A percentile compares a stretch with the other conserved stretches of the same genome.
Conservation (phyloP, 345 rosid genomes). For the Salix suchowensis region DNA sequence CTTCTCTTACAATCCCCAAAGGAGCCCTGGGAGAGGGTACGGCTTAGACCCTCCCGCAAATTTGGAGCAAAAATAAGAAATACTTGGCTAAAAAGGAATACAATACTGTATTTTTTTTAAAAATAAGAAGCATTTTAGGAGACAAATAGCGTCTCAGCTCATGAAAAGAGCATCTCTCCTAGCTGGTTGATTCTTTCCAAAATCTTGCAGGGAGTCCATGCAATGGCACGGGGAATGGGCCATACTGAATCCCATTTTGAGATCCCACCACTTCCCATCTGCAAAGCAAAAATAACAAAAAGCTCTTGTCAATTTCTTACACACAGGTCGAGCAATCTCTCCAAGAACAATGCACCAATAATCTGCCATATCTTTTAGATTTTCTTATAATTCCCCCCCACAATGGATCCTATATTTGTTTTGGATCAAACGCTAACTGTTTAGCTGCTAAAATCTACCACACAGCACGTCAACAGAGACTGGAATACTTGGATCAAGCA, state of each 20-base stretch:
- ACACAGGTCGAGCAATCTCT: background rate
- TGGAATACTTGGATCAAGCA: background rate
- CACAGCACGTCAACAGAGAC: no score
- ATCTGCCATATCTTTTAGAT: background rate
- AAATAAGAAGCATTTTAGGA: background rate
- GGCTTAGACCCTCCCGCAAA: background rate
- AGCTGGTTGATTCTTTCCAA: conserved; percentile 39
- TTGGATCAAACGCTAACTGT: background rate
- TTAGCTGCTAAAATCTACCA: no score
- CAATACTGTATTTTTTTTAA: background rate
- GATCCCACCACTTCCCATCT: conserved; percentile 73
- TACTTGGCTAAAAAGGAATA: background rate
- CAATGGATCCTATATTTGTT: background rate
- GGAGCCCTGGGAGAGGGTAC: conserved; percentile 15
- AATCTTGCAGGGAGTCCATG: conserved; percentile 70
- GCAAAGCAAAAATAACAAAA: conserved; percentile 28
- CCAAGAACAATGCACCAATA: background rate
- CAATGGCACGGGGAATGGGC: conserved; percentile 73
- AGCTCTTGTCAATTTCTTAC: conserved; percentile 14
- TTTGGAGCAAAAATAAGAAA: background rate
- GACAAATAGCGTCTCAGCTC: background rate
- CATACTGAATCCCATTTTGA: conserved; percentile 50
- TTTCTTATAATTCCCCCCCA: no score
- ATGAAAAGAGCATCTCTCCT: background rate
- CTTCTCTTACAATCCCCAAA: conserved; percentile 1